A percentile compares a stretch with the other conserved stretches of the same genome.
Conservation (phyloP, 371 early-diverging fungal genomes). For the Mortierella sp. region DNA sequence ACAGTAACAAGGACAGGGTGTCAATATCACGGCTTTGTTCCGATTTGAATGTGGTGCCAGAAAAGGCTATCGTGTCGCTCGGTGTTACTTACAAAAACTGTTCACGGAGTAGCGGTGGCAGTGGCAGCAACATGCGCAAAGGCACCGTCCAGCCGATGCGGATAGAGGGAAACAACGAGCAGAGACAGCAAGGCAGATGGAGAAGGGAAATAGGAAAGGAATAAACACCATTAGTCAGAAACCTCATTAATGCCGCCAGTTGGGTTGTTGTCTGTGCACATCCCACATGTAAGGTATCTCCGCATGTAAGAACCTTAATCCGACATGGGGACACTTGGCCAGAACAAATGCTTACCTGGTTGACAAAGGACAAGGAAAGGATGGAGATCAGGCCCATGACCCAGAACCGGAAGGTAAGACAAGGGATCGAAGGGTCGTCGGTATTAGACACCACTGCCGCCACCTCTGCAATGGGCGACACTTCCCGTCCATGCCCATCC, state of each 20-base stretch:
- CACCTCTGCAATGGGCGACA: conserved; percentile 82
- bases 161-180: neutral
- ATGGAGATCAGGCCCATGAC: conserved; percentile 78
- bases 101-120: neutral
- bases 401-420: conserved; percentile 84
- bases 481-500: conserved; percentile 61
- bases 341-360: conserved; percentile 64
- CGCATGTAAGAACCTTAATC: neutral
- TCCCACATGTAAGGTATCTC: neutral
- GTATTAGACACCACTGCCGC: conserved; percentile 72
- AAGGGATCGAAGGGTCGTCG: conserved; percentile 76
- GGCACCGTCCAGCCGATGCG: neutral
- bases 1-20: neutral
- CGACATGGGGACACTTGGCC: neutral
- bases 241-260: neutral
- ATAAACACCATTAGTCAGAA: neutral
- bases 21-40: neutral
- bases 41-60: neutral
- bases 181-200: no score
- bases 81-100: conserved; percentile 39
- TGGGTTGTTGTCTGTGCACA: neutral
- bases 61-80: neutral
- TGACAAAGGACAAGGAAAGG: conserved; percentile 73
- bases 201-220: neutral
- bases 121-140: neutral